Evolutionary conservation across 2,329 filamentous ascomycete species (phyloP), one percentile per base, ranked within the genome.

Genomic region (Colletotrichum agaves): DNA sequence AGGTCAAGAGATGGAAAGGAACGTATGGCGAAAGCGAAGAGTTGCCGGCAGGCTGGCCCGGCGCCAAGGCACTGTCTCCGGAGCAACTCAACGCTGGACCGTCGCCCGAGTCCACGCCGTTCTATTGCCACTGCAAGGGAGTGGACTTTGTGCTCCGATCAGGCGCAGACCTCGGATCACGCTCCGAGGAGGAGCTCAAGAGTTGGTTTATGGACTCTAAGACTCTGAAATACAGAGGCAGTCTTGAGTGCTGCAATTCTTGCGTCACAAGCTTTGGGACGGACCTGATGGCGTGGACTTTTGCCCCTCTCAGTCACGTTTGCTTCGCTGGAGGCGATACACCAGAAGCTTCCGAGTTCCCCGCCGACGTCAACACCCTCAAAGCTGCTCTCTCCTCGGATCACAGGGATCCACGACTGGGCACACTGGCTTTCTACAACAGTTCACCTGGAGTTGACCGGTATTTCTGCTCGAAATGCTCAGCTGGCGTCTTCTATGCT

Each of bases 401-500:
- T 3, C 21, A 65, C 1, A 74, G 76, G 5, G 80, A 83, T 57
- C 64, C 77, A 0, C 74, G 77, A 5, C 65, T 82, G 11, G 83
- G 83, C 0, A 85, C 81, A 0, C 74, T 86, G 4, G 71, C 75
- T 0, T 78, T 79, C 31, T 84, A 83, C 69, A 70, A 72, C 8
- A 85, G 82, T 53, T 84, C 82, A 0, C 73, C 78, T 0, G 78
- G 77, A 13, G 81, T 84, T 0, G 78, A 83, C 62, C 74, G 84
- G 1, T 86, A 84, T 66, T 85, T 83, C 67, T 87, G 84, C 73
- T 78, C 78, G 0, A 75, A 69, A 1, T 87, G 84, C 73, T 83
- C 82, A 0, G 83, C 84, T 0, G 74, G 71, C 11, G 75, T 85
- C 0, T 85, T 86, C 61, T 86, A 83, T 63, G 77, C 79, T 0